Conservation (phyloP, 2,329 filamentous ascomycete species). For the Neonectria neomacrospora region DNA sequence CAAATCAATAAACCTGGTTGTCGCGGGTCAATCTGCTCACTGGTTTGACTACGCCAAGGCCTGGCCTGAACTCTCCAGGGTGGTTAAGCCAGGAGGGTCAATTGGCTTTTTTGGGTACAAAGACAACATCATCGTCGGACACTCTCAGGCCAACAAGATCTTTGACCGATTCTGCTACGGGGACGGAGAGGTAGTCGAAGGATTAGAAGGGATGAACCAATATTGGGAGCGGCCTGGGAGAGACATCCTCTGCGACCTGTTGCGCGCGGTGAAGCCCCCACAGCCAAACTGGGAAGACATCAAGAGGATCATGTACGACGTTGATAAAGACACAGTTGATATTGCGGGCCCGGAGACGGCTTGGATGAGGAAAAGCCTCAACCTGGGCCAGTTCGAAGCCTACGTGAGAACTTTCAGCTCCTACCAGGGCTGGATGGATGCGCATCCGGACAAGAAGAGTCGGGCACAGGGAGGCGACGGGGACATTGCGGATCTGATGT, state of each 20-base stretch:
- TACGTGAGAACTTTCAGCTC: slow-evolving; percentile 71
- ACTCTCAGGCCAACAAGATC: slow-evolving; percentile 62
- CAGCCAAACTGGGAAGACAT: slow-evolving; percentile 63
- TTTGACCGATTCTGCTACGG: slow-evolving; percentile 68
- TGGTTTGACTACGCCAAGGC: slow-evolving; percentile 71
- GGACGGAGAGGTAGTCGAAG: slow-evolving; percentile 55
- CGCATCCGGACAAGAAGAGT: slow-evolving; percentile 61
- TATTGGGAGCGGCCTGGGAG: slow-evolving; percentile 73
- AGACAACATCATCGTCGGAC: slow-evolving; percentile 68
- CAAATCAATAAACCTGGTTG: slow-evolving; percentile 62
- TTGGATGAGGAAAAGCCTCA: slow-evolving; percentile 66
- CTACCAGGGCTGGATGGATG: slow-evolving; percentile 68
- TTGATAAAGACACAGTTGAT: slow-evolving; percentile 55
- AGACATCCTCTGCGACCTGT: slow-evolving; percentile 62
- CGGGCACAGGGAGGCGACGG: slow-evolving; percentile 65
- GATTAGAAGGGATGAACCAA: slow-evolving; percentile 61
- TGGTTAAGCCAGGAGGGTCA: slow-evolving; percentile 65
- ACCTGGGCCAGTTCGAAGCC: slow-evolving; percentile 67
- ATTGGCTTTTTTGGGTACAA: slow-evolving; percentile 76
- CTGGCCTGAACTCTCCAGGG: slow-evolving; percentile 66
- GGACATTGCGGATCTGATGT: slow-evolving; percentile 71
- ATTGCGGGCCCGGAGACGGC: slow-evolving; percentile 47
- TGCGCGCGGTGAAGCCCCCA: slow-evolving; percentile 64
- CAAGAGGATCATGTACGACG: slow-evolving; percentile 66
- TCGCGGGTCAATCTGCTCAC: slow-evolving; percentile 69